Conservation (phyloP, 2,329 filamentous ascomycete species). For the Madurella fahalii region DNA sequence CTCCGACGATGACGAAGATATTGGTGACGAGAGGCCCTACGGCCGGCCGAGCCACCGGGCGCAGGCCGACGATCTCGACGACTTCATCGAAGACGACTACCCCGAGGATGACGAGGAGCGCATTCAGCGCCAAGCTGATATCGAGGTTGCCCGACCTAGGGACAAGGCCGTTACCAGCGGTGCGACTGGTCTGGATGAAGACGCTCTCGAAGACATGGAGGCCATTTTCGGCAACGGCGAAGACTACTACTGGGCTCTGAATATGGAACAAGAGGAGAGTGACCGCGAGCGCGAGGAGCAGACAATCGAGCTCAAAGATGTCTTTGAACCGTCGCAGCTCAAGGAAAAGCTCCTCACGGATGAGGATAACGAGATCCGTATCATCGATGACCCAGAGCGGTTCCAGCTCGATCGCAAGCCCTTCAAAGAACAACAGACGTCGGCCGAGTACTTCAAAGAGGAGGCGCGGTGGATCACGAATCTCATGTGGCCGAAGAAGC, state of each 20-base stretch:
- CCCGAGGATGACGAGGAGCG: conserved; percentile 80
- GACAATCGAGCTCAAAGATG: conserved; percentile 88
- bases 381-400: conserved; percentile 85
- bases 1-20: conserved; percentile 85
- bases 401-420: conserved; percentile 88
- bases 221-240: conserved; percentile 93
- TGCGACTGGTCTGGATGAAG: conserved; percentile 81
- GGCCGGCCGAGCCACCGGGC: conserved; percentile 52
- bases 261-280: conserved; percentile 82
- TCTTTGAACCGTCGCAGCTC: conserved; percentile 94
- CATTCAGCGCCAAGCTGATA: conserved; percentile 73
- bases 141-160: conserved; percentile 79
- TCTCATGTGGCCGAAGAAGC: conserved; percentile 84
- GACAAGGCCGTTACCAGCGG: conserved; percentile 68
- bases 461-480: conserved; percentile 90
- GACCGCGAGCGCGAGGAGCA: conserved; percentile 75
- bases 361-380: conserved; percentile 86
- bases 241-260: conserved; percentile 92
- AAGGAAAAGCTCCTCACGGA: conserved; percentile 93
- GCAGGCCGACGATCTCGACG: conserved; percentile 76
- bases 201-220: conserved; percentile 91
- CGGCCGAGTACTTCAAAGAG: conserved; percentile 81
- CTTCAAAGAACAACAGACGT: conserved; percentile 77
- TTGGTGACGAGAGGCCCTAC: conserved; percentile 50
- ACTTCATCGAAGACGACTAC: conserved; percentile 96